Evolutionary conservation across 192 early-diverging fungal genomes (phyloP).

Genomic region (Entophlyctis luteolus): DNA sequence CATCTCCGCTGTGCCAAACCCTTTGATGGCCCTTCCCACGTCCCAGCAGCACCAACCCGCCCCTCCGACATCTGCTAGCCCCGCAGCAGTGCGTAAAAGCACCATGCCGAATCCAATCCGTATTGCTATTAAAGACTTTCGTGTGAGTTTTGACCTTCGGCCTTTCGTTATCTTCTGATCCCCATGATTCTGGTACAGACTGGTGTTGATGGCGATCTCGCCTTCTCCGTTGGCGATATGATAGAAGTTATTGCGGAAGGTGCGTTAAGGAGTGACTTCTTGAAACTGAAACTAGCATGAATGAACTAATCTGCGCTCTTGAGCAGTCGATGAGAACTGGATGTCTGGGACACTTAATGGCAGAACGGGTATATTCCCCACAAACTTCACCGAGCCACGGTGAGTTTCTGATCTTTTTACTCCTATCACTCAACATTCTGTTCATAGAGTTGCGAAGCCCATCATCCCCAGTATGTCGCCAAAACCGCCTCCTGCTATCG

Average conservation of each 20-base stretch:
- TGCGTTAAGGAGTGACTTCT: background rate
- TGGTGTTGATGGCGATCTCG: conserved; percentile 27
- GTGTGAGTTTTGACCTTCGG: background rate
- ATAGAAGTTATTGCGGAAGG: conserved; percentile 29
- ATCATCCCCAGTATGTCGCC: background rate
- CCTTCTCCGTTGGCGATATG: conserved; percentile 19
- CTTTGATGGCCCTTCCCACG: background rate
- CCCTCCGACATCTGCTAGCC: background rate
- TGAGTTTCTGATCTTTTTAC: background rate
- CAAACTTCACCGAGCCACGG: conserved; percentile 28
- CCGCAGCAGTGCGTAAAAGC: conserved; percentile 1
- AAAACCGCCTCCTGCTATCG: too few relatives aligned
- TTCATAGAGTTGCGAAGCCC: background rate
- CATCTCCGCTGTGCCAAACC: background rate
- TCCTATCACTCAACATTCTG: background rate
- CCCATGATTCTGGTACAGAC: conserved; percentile 1
- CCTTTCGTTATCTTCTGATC: background rate
- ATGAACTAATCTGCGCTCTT: background rate
- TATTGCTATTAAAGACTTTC: conserved; percentile 21
- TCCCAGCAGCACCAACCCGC: background rate
- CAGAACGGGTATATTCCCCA: conserved; percentile 26
- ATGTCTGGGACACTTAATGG: conserved; percentile 20
- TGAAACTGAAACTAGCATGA: background rate
- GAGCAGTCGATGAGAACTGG: conserved; percentile 28
- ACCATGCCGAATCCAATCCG: background rate